A percentile compares a stretch with the other conserved stretches of the same genome.
Evolutionary conservation across 495 filamentous ascomycete genomes (phyloP).

Genomic region (Antarctomyces pellizariae): DNA sequence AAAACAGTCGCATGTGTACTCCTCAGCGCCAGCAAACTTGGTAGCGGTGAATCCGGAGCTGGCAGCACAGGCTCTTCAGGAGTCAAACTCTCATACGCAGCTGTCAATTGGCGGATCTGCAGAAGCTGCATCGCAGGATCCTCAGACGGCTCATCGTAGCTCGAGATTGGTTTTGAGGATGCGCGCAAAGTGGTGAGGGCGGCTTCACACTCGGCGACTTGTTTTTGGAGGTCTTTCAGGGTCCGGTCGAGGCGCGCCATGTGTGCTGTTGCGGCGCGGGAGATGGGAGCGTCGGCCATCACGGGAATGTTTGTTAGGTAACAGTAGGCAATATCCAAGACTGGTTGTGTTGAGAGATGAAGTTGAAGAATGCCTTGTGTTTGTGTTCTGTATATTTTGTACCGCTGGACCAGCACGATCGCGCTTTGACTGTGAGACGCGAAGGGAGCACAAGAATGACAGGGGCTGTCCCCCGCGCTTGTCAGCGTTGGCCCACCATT

Average conservation of each 20-base stretch:
- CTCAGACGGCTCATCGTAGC: slow-evolving; percentile 11
- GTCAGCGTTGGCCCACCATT: no score
- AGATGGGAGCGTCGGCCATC: not conserved
- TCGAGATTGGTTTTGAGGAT: slow-evolving; percentile 13
- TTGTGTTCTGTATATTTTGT: no score
- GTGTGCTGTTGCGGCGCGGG: slow-evolving; percentile 12
- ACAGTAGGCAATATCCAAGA: no score
- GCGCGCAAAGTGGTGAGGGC: slow-evolving; percentile 27
- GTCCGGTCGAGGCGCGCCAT: slow-evolving; percentile 36
- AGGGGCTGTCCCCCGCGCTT: no score
- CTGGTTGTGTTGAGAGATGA: no score
- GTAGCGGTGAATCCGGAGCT: slow-evolving; percentile 37
- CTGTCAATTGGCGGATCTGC: slow-evolving; percentile 32
- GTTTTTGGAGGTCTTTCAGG: slow-evolving; percentile 35
- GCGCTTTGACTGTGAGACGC: no score
- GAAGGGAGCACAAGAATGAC: no score
- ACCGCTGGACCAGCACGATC: no score
- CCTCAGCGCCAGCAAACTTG: slow-evolving; percentile 44
- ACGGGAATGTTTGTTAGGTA: no score
- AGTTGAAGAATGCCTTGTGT: no score
- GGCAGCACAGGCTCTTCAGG: slow-evolving; percentile 39
- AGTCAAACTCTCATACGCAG: slow-evolving; percentile 37
- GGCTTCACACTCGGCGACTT: slow-evolving; percentile 40
- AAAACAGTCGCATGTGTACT: slow-evolving; percentile 35
- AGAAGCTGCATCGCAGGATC: slow-evolving; percentile 24